Percentiles rank a stretch among this genome's conserved stretches.
These are phyloP conservation scores for Parsonsia alboflavescens DNA, from an alignment of 257 asterid species.

Conservation along the genomic window DNA sequence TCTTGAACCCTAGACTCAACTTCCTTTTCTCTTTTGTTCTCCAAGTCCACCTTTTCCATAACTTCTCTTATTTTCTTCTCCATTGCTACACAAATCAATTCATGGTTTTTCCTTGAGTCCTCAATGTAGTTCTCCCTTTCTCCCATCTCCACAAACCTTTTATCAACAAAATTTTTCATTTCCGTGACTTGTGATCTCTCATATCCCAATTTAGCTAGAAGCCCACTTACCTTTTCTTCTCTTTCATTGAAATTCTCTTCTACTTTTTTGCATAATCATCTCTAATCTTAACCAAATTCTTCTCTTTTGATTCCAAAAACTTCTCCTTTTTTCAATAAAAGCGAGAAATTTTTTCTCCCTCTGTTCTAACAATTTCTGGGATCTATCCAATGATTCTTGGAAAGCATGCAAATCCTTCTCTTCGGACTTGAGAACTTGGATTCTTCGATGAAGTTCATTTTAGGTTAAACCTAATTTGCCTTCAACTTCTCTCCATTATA, in stretches of 20 bases:
- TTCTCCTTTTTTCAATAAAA: not conserved
- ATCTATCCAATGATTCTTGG: slow-evolving; percentile 15
- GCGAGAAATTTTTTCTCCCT: slow-evolving; percentile 9
- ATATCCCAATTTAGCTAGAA: slow-evolving; percentile 6
- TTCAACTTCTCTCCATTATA: slow-evolving; percentile 15
- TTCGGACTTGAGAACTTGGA: slow-evolving; percentile 7
- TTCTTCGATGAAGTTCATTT: not conserved
- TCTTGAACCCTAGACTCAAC: not conserved
- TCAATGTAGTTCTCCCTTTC: slow-evolving; percentile 11
- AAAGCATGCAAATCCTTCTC: slow-evolving; percentile 10
- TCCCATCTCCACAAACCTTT: slow-evolving; percentile 5
- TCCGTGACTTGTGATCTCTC: not conserved
- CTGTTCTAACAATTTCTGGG: slow-evolving; percentile 8
- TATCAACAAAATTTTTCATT: not conserved
- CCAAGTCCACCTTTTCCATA: slow-evolving; percentile 12
- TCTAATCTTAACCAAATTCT: not conserved
- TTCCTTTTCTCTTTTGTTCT: slow-evolving; percentile 16
- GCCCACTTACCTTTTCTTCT: slow-evolving; percentile 8
- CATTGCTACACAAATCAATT: slow-evolving; percentile 15
- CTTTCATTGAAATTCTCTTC: slow-evolving; percentile 21
- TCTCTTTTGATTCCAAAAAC: slow-evolving; percentile 1
- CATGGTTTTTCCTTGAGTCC: slow-evolving; percentile 17
- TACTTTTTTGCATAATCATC: slow-evolving; percentile 12
- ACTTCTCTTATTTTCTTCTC: slow-evolving; percentile 24
- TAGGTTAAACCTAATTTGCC: not conserved